phyloP scores from a whole-genome alignment of 805 yeast species.

The Clavispora vitiphila region DNA sequence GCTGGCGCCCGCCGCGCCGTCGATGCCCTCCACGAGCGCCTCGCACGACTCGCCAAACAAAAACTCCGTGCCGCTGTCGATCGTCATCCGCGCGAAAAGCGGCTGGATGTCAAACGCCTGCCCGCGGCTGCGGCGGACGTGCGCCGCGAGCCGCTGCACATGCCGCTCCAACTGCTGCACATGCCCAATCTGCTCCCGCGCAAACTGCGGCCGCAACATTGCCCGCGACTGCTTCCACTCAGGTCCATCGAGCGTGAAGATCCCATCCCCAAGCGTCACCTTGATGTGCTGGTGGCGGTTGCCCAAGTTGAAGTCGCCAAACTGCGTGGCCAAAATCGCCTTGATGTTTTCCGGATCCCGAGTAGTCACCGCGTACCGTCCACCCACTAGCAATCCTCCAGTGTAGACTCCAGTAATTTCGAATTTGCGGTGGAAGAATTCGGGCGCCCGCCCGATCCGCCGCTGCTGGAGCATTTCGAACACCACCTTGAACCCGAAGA shows the following conservation, averaged over 20 bases:
- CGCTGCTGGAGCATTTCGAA: constrained; percentile 3
- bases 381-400: constrained; percentile 6
- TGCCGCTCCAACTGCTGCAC: constrained; percentile 23
- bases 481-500: constrained; percentile 9
- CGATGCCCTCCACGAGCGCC: constrained; percentile 11
- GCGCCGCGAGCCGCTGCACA: constrained; percentile 14
- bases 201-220: constrained; percentile 25
- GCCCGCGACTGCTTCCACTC: constrained; percentile 27
- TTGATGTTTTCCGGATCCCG: constrained; percentile 22
- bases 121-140: constrained; percentile 10
- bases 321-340: constrained; percentile 25
- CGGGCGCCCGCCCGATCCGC: constrained; percentile 7
- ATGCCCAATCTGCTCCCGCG: constrained; percentile 24
- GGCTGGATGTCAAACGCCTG: constrained; percentile 12
- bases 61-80: constrained; percentile 15
- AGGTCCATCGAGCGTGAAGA: constrained; percentile 24
- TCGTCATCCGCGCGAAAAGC: constrained; percentile 13
- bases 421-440: constrained; percentile 7
- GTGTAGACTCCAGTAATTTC: constrained; percentile 3
- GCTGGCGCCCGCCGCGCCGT: neutral
- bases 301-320: constrained; percentile 22
- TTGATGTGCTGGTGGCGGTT: constrained; percentile 17
- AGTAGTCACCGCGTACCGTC: constrained; percentile 9
- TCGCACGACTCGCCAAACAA: constrained; percentile 16
- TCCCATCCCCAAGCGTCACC: constrained; percentile 23